These are phyloP conservation scores for Auricularia auricula-judae DNA, from an alignment of 768 basidiomycete species.

Conservation along the genomic window DNA sequence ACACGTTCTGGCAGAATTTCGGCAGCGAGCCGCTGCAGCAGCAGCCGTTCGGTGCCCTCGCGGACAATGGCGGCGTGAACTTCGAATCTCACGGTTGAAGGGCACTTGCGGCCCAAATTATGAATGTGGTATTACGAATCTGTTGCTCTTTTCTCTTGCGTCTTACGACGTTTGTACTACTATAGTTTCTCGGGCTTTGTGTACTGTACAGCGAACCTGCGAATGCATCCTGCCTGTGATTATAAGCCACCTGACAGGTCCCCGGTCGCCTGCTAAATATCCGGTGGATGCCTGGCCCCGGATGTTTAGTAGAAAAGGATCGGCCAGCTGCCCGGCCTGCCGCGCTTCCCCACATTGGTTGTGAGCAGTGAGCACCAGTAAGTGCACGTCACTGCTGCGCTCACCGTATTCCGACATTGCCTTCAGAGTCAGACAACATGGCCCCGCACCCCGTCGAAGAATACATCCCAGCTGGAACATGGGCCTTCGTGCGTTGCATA, in stretches of 20 bases:
- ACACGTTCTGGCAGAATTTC: slow-evolving; percentile 45
- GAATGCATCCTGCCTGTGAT: neutral
- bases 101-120: neutral
- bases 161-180: neutral
- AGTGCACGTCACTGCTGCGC: no score
- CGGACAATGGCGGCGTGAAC: neutral
- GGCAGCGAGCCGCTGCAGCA: slow-evolving; percentile 16
- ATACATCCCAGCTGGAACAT: slow-evolving; percentile 74
- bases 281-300: no score
- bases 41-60: slow-evolving; percentile 7
- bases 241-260: neutral
- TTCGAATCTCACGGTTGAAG: neutral
- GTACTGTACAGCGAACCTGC: neutral
- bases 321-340: no score
- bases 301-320: no score
- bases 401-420: no score
- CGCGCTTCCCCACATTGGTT: no score
- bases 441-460: slow-evolving; percentile 58
- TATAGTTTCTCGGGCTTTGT: neutral
- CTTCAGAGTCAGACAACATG: slow-evolving; percentile 25
- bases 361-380: no score
- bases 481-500: slow-evolving; percentile 61
- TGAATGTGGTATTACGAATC: neutral
- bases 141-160: neutral
- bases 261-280: no score